These are phyloP conservation scores for Trichoderma harzianum DNA, from an alignment of 2,329 filamentous ascomycete genomes.

Conservation along the genomic window DNA sequence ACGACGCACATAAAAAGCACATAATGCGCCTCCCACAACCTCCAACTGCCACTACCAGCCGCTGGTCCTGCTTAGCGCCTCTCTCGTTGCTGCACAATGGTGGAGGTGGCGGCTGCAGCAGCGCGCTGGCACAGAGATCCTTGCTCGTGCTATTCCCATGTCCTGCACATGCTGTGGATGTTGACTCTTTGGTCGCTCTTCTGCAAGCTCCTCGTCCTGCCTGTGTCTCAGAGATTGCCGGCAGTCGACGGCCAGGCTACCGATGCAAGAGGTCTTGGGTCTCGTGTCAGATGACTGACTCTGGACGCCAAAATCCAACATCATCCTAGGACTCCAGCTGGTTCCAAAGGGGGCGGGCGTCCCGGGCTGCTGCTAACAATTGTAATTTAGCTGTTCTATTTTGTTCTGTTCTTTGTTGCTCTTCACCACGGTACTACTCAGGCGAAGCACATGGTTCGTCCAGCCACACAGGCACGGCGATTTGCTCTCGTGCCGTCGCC, in stretches of 20 bases:
- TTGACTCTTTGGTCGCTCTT: not conserved
- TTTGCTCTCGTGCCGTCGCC: not conserved
- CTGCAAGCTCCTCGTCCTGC: not conserved
- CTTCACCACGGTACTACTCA: not conserved
- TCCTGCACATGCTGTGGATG: not conserved
- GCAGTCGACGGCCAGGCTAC: constrained; percentile 9
- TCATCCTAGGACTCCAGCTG: not conserved
- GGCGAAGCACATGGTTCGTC: not conserved
- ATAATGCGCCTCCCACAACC: not conserved
- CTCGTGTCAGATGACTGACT: constrained; percentile 16
- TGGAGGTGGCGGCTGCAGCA: constrained; percentile 16
- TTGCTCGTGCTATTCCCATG: constrained; percentile 1
- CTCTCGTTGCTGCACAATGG: constrained; percentile 5
- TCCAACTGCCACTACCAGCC: constrained; percentile 6
- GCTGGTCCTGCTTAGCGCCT: constrained; percentile 14
- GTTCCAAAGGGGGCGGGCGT: not conserved
- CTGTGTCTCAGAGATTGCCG: not conserved
- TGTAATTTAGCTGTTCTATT: not conserved
- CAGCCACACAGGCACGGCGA: constrained; percentile 7
- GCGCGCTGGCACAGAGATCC: constrained; percentile 15
- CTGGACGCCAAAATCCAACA: constrained; percentile 17
- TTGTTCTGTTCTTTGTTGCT: not conserved
- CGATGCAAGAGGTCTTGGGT: constrained; percentile 8
- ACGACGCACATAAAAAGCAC: constrained; percentile 11
- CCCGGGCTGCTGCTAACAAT: not conserved